phyloP scores from a whole-genome alignment of 1,284 basidiomycete species.

The Apiotrichum mycotoxinovorans region DNA sequence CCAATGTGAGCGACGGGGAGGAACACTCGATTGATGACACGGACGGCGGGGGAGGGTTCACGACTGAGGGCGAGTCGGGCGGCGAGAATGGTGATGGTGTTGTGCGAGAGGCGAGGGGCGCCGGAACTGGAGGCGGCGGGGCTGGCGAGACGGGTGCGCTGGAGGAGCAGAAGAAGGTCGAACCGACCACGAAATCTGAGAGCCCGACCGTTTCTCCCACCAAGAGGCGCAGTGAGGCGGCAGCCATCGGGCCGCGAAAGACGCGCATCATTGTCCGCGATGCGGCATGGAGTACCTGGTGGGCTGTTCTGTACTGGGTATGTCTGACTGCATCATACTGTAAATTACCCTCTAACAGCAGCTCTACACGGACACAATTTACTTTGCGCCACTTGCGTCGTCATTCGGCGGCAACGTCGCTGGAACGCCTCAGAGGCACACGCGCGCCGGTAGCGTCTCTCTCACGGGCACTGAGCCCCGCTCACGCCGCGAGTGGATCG shows the following conservation, averaged over 20 bases:
- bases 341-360: slow-evolving; percentile 33
- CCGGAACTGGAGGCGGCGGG: too few species aligned
- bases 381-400: slow-evolving; percentile 77
- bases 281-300: slow-evolving; percentile 76
- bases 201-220: neutral
- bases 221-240: neutral
- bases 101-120: neutral
- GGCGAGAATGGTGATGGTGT: neutral
- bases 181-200: neutral
- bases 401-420: slow-evolving; percentile 38
- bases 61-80: neutral
- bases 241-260: slow-evolving; percentile 51
- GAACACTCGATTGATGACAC: slow-evolving; percentile 11
- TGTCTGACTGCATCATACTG: slow-evolving; percentile 27
- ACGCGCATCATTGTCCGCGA: slow-evolving; percentile 66
- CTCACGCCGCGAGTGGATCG: slow-evolving; percentile 40
- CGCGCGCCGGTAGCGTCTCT: neutral
- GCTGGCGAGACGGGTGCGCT: neutral
- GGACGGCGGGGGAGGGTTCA: slow-evolving; percentile 4
- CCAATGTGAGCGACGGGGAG: slow-evolving; percentile 9
- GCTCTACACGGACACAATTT: slow-evolving; percentile 79
- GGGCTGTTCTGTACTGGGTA: slow-evolving; percentile 77
- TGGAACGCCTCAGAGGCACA: neutral
- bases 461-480: slow-evolving; percentile 5
- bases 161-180: neutral